Evolutionary conservation across 768 basidiomycete genomes (phyloP), one percentile per base, ranked within the genome.

Genomic region (Leccinum disarticulatum): DNA sequence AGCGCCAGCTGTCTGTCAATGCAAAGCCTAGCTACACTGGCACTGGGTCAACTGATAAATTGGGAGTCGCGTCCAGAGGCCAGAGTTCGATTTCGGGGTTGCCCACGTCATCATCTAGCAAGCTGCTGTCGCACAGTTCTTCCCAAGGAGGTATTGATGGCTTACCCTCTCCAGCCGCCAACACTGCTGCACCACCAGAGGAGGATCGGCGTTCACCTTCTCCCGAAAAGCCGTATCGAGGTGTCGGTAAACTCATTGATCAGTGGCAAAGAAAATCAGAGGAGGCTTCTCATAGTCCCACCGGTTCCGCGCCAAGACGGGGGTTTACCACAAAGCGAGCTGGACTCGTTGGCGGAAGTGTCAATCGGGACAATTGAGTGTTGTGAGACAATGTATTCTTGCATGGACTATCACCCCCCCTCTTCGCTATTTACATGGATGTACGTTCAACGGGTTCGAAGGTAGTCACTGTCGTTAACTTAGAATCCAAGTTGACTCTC

Each of bases 201-300:
- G 72, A 73, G 38, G 68, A 75, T 14, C 52, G 57, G 22, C 79
- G 81, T 14, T 79, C 88, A 14, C 77, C 88, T 6, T 87, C 89
- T 9, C 88, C 90, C 8, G 91, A 94, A 68, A 80, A 81, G 56
- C 87, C 89, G 33, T 94, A 87, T 71, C 87, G 85, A 68, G 92
- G 92, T 38, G 92, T 94, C 48, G 87, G 90, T 30, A 90, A 82
- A 15, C 36, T 15, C 36, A 38, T 38, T 38, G 36, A 38, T 17
- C 15, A 38, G 36, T 38, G 36, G 36, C 14, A 15, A 38, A 38
- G 36, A 15, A 38, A 38, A 38, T 15, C 15, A 15, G 15, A 38
- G 14, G 36, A 38, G 38, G 68, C 74, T 52, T 61, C 76, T 27
- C 77, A 71, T 27, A 68, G 70, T 27, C 70, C 71, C n/a, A 63